phyloP scores from a whole-genome alignment of 1,139 yeast species.

The Debaryomyces singareniensis region DNA sequence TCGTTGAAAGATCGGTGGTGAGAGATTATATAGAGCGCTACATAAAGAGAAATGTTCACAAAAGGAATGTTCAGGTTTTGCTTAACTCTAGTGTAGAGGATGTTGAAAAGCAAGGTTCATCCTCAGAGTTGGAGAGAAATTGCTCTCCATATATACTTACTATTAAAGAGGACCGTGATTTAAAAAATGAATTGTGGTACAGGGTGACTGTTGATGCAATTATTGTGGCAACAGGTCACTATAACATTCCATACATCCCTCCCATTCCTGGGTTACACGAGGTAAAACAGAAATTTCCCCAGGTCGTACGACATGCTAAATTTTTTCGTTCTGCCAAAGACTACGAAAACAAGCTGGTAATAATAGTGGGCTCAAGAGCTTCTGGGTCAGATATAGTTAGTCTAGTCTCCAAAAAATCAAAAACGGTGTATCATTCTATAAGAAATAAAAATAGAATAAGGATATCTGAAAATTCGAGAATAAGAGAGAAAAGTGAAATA shows the following conservation, averaged over 20 bases:
- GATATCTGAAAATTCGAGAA: conserved; percentile 29
- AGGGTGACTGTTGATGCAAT: conserved; percentile 20
- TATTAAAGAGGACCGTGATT: conserved; percentile 20
- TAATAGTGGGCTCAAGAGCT: conserved; percentile 39
- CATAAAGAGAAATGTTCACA: conserved; percentile 15
- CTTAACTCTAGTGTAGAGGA: conserved; percentile 18
- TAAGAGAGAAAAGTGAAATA: conserved; percentile 23
- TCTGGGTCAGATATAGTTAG: conserved; percentile 35
- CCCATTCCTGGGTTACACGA: conserved; percentile 33
- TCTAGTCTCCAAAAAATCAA: conserved; percentile 29
- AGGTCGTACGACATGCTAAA: conserved; percentile 34
- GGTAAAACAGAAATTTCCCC: conserved; percentile 19
- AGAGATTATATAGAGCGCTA: conserved; percentile 29
- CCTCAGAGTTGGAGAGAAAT: conserved; percentile 24
- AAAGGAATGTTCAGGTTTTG: conserved; percentile 16
- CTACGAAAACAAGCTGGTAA: conserved; percentile 23
- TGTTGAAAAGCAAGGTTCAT: conserved; percentile 26
- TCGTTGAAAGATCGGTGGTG: conserved; percentile 22
- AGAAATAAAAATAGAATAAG: neutral
- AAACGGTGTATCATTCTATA: conserved; percentile 28
- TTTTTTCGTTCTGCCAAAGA: conserved; percentile 23
- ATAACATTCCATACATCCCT: conserved; percentile 28
- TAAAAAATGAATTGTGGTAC: conserved; percentile 16
- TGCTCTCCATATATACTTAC: conserved; percentile 33
- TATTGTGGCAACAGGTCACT: conserved; percentile 27